Base-by-base conservation (phyloP, 495 filamentous ascomycete genomes). In the Endocarpon pusillum region DNA sequence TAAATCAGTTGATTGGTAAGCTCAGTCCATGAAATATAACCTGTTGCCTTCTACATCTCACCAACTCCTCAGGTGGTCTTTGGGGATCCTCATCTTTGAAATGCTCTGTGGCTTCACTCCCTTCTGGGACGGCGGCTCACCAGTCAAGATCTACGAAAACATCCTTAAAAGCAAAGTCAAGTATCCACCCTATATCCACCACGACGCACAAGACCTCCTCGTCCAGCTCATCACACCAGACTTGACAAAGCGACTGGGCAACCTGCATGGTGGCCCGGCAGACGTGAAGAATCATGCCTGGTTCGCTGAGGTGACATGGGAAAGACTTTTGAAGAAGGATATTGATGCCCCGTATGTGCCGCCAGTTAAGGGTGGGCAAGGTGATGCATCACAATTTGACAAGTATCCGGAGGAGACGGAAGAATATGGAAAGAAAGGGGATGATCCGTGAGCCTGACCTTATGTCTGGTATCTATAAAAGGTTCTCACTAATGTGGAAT, bases 131-230 rank as follows among this genome's bases (percentile, higher is more conserved):
- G 79, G 79, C 37, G 89, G 87, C 21, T 92, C 81, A 3, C 85
- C 89, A 1, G 92, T 96, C 67, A 94, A 93, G 59, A 97, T 97
- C 44, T 97, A 97, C 55, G 87, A 96, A 62, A 97, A 97, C 52
- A 96, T 97, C 45, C 64, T 96, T 35, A 80, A 78, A 37, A 89
- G 87, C 30, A 75, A 74, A 45, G 75, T 96, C 51, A 96, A 92
- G 61, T 97, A 93, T 49, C 89, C 89, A 35, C 75, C 81, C 16
- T 96, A 94, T 48, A 80, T 97, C 47, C 78, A 94, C 50, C 76
- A 80, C 4, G 91, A 96, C 52, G 89, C 87, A 1, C 82, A 92
- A 48, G 75, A 94, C 54, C 65, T 97, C 35, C 74, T 97, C 1
- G 74, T 86, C 42, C 76, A 82, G 46, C 66, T 97, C 41, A 96